Base-by-base conservation (phyloP, 1,284 basidiomycete species). In the Cystobasidiaceae sp. region DNA sequence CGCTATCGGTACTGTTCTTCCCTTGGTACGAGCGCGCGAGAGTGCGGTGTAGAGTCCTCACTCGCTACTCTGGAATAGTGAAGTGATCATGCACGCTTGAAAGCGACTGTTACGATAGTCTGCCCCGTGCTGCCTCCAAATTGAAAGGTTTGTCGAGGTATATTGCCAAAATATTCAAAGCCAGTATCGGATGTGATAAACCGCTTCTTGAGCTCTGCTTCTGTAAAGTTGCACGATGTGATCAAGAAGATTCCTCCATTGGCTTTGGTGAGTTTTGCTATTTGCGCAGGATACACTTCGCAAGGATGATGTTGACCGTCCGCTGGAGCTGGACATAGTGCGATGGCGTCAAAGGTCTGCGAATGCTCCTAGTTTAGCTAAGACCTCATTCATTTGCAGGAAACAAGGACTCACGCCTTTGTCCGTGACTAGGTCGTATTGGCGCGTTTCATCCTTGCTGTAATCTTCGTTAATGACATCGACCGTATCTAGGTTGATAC, bases 261-360 rank as follows among this genome's bases (percentile, higher is more conserved):
- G 71, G 81, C 85, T 27, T 91, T 78, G 19, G 54, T 56, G 51
- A 90, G 75, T 30, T 75, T 75, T 1, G 79, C 77, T 11, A 89
- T 82, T 4, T 84, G 83, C 30, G 72, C 71, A 3, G 87, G 86
- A 76, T 93, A 93, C 9, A 76, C 76, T 19, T 81, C 78, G 1
- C 82, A 82, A 1, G 87, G 68, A 4, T 60, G 57, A 15, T 68
- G 85, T 41, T 72, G 74, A 11, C 84, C 87, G 34, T 78, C 71
- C 17, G 79, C 80, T 46, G 85, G 82, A 71, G 85, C 85, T 56
- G 82, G 82, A 56, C 83, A 85, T 45, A 94, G 79, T 0, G 89
- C 88, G 66, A 93, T 90, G 1, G 91, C 90, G 74, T 94, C 90
- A 71, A 86, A 89, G 0, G 90, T 91, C 61, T 30, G 87, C 87